phyloP scores from a whole-genome alignment of 2,329 filamentous ascomycete species.

The Xylaria sp. region DNA sequence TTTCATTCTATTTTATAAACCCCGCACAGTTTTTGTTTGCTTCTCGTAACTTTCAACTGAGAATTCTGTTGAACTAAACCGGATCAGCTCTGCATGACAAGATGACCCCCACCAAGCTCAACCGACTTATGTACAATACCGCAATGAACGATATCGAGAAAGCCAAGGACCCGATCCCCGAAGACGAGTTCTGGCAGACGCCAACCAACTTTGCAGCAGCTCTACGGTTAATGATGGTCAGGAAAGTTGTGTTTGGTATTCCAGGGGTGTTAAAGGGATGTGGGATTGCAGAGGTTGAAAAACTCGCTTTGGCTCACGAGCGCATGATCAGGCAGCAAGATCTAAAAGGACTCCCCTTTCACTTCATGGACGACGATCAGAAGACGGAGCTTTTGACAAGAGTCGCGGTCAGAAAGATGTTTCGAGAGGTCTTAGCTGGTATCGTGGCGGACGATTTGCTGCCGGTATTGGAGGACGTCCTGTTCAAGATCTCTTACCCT shows the following conservation, averaged over 20 bases:
- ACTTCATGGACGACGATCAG: slow-evolving; percentile 22
- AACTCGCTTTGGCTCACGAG: slow-evolving; percentile 32
- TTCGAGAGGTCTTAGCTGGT: slow-evolving; percentile 16
- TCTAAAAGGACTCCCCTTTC: slow-evolving; percentile 23
- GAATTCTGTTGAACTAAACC: slow-evolving; percentile 9
- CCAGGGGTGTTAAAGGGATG: slow-evolving; percentile 31
- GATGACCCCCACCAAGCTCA: slow-evolving; percentile 28
- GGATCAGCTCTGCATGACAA: slow-evolving; percentile 28
- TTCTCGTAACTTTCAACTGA: not conserved
- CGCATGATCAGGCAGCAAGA: slow-evolving; percentile 20
- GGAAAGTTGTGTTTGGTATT: slow-evolving; percentile 25
- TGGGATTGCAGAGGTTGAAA: slow-evolving; percentile 31
- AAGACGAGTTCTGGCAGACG: slow-evolving; percentile 21
- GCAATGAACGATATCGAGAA: slow-evolving; percentile 35
- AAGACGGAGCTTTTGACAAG: slow-evolving; percentile 37
- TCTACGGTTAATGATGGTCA: slow-evolving; percentile 13
- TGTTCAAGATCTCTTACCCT: slow-evolving; percentile 35
- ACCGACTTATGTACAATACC: slow-evolving; percentile 34
- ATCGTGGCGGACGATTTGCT: slow-evolving; percentile 23
- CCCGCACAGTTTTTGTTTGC: not conserved
- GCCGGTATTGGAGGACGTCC: slow-evolving; percentile 25
- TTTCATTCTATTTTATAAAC: not conserved
- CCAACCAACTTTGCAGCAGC: slow-evolving; percentile 21
- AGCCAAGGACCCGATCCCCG: slow-evolving; percentile 15
- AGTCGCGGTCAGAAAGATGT: slow-evolving; percentile 29